Evolutionary conservation across 805 yeast species (phyloP).

Genomic region (Myxozyma neotropica): DNA sequence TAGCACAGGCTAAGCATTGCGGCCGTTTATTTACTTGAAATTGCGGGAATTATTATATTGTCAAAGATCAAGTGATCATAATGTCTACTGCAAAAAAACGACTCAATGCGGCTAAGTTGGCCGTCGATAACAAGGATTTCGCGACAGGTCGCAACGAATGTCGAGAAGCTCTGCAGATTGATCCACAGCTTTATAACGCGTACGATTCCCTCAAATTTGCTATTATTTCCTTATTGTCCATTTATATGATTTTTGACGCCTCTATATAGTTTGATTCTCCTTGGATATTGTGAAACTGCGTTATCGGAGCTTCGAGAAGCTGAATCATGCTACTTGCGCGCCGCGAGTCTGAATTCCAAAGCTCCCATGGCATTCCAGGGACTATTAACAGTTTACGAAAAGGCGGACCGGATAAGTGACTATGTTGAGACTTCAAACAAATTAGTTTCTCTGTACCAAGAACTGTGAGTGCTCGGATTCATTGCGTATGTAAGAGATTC

Average conservation of each 20-base stretch:
- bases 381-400: slow-evolving; percentile 45
- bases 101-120: slow-evolving; percentile 37
- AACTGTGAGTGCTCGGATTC: slow-evolving; percentile 14
- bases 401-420: slow-evolving; percentile 24
- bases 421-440: slow-evolving; percentile 35
- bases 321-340: slow-evolving; percentile 49
- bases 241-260: slow-evolving; percentile 10
- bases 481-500: neutral
- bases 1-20: neutral
- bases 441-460: slow-evolving; percentile 32
- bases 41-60: neutral
- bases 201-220: slow-evolving; percentile 43
- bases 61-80: neutral
- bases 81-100: slow-evolving; percentile 20
- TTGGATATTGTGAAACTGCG: slow-evolving; percentile 26
- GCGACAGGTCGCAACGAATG: slow-evolving; percentile 62
- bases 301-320: slow-evolving; percentile 50
- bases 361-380: slow-evolving; percentile 84
- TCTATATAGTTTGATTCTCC: slow-evolving; percentile 19
- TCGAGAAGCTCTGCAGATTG: slow-evolving; percentile 58
- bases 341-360: slow-evolving; percentile 48
- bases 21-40: neutral
- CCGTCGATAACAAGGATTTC: slow-evolving; percentile 53
- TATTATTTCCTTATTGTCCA: neutral
- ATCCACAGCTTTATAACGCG: slow-evolving; percentile 64